phyloP scores from a whole-genome alignment of 2,329 filamentous ascomycete species.

The Kalmusia sp. region DNA sequence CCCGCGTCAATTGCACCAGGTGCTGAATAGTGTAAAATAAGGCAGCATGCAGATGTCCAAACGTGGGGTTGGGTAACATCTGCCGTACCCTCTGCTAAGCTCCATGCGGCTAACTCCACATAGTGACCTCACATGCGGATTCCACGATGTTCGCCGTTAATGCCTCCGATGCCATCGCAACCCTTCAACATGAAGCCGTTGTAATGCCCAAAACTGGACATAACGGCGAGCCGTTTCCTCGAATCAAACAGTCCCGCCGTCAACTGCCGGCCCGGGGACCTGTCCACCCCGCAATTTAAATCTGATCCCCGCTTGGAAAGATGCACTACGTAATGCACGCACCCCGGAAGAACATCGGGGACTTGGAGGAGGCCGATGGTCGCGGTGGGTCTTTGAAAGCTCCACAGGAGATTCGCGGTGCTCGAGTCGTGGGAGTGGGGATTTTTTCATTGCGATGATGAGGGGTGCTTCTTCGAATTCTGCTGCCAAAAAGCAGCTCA shows the following conservation, averaged over 20 bases:
- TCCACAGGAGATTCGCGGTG: neutral
- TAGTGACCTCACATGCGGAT: neutral
- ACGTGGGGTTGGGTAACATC: too few relatives aligned
- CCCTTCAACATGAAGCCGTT: neutral
- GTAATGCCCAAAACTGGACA: neutral
- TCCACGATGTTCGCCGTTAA: neutral
- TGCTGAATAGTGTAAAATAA: too few relatives aligned
- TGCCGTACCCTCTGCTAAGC: neutral
- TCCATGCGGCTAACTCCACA: neutral
- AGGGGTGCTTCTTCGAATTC: neutral
- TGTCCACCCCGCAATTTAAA: neutral
- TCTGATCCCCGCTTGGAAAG: neutral
- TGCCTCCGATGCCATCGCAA: neutral
- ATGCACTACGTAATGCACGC: slow-evolving; percentile 3
- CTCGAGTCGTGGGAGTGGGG: neutral
- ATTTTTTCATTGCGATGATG: neutral
- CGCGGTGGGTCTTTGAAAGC: neutral
- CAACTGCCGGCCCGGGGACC: neutral
- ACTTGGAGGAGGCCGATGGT: neutral
- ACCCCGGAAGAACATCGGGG: neutral
- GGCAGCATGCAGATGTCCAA: too few relatives aligned
- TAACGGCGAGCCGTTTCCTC: neutral
- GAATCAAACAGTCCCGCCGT: neutral
- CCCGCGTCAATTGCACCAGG: too few relatives aligned
- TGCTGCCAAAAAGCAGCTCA: neutral